These are phyloP conservation scores for Zizania palustris DNA, from an alignment of 202 grass and related monocot genomes.

Conservation along the genomic window DNA sequence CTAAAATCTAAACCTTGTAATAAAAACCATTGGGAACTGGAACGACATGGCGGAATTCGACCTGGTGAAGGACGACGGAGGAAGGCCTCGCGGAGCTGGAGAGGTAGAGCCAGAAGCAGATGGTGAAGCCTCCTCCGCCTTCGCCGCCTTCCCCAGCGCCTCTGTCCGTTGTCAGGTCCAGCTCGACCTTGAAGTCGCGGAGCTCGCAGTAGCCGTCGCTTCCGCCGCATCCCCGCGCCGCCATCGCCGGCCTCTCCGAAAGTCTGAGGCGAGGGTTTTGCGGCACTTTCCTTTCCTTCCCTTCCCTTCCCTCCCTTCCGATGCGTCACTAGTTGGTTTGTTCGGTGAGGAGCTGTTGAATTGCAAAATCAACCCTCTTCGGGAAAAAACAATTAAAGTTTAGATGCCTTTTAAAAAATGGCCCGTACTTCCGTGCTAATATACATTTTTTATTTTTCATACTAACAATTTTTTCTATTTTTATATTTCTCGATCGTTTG, in stretches of 20 bases:
- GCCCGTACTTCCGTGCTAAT: too few relatives aligned
- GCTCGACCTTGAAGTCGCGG: conserved; percentile 48
- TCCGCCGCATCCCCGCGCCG: conserved; percentile 53
- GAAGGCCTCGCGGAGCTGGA: conserved; percentile 60
- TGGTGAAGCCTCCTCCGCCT: conserved; percentile 46
- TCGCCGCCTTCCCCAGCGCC: conserved; percentile 24
- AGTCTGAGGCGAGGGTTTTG: conserved; percentile 44
- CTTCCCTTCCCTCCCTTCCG: background rate
- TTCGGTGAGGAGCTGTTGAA: conserved; percentile 4
- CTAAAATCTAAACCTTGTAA: background rate
- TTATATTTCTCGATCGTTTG: too few relatives aligned
- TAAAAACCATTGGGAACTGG: background rate
- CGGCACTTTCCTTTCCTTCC: background rate
- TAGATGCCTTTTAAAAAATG: too few relatives aligned
- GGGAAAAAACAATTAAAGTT: too few relatives aligned
- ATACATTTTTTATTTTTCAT: too few relatives aligned
- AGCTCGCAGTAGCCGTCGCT: conserved; percentile 59
- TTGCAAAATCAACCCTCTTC: too few relatives aligned
- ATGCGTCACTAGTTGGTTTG: background rate
- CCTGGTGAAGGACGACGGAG: conserved; percentile 83
- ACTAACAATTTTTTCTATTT: too few relatives aligned
- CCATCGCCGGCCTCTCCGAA: conserved; percentile 42
- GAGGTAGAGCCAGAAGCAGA: conserved; percentile 93
- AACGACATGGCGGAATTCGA: conserved; percentile 27
- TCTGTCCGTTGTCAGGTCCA: conserved; percentile 38